Evolutionary conservation across 2,329 filamentous ascomycete species (phyloP).

Genomic region (Alternaria infectoria): DNA sequence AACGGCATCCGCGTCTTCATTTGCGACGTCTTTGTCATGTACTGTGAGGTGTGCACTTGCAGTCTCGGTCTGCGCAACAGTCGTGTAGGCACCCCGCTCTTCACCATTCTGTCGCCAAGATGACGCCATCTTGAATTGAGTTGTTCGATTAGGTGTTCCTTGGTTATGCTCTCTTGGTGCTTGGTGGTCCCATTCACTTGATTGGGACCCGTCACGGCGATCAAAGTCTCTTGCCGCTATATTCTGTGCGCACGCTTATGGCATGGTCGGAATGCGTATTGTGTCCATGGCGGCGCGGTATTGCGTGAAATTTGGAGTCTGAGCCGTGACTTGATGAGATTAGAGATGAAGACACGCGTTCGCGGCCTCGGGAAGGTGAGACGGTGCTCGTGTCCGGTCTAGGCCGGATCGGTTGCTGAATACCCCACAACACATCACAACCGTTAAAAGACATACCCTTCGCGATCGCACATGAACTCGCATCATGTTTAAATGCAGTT

Average conservation of each 20-base stretch:
- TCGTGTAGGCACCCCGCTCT: constrained; percentile 38
- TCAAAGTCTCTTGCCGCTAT: not conserved
- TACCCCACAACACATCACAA: constrained; percentile 8
- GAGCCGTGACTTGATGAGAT: not conserved
- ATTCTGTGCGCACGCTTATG: not conserved
- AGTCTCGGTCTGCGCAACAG: constrained; percentile 41
- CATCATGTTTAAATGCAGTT: not conserved
- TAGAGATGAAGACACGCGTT: constrained; percentile 14
- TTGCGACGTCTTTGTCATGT: constrained; percentile 18
- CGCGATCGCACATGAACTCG: not conserved
- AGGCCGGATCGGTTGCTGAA: constrained; percentile 16
- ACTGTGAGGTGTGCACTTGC: constrained; percentile 19
- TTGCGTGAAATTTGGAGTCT: not conserved
- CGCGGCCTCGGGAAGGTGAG: constrained; percentile 4
- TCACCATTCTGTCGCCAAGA: constrained; percentile 24
- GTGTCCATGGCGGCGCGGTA: not conserved
- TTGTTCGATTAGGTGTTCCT: not conserved
- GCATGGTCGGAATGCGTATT: not conserved
- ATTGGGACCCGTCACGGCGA: not conserved
- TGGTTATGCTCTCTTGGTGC: not conserved
- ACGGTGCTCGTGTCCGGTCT: constrained; percentile 5
- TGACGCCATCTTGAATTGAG: constrained; percentile 21
- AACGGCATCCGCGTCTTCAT: constrained; percentile 1
- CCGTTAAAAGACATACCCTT: not conserved
- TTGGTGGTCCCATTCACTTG: not conserved